phyloP scores from a whole-genome alignment of 2,329 filamentous ascomycete species.

The Colletotrichum magnum region DNA sequence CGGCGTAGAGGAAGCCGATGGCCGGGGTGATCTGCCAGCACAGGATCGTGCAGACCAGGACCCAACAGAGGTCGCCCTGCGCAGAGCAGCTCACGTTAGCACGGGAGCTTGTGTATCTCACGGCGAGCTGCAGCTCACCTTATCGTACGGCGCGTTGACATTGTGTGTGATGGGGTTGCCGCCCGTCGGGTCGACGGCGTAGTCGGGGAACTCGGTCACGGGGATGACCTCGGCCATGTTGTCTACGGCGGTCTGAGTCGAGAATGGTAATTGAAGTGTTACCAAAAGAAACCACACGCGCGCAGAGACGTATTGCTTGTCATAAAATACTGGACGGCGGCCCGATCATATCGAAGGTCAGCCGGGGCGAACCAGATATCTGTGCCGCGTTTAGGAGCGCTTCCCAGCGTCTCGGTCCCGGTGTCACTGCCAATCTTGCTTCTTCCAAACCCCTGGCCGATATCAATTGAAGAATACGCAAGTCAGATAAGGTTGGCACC shows the following conservation, averaged over 20 bases:
- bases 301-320: neutral
- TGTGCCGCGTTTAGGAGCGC: neutral
- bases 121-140: conserved; percentile 44
- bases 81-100: neutral
- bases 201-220: conserved; percentile 58
- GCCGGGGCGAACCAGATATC: conserved; percentile 9
- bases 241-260: neutral
- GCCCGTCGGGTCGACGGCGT: conserved; percentile 54
- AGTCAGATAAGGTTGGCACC: conserved; percentile 27
- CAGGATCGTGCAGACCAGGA: conserved; percentile 54
- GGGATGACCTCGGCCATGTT: conserved; percentile 37
- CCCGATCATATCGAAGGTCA: neutral
- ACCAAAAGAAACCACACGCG: neutral
- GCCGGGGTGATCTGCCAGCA: conserved; percentile 57
- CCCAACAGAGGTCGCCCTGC: conserved; percentile 59
- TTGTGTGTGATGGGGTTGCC: conserved; percentile 60
- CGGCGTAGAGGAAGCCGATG: conserved; percentile 56
- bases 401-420: conserved; percentile 3
- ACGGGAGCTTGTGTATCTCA: neutral
- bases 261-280: neutral
- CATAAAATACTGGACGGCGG: conserved; percentile 5
- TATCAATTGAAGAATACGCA: conserved; percentile 14
- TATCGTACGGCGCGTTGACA: conserved; percentile 60
- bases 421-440: neutral
- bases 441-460: neutral